Base-by-base conservation (phyloP, 2,329 filamentous ascomycete species). In the Gaeumannomyces sp. region DNA sequence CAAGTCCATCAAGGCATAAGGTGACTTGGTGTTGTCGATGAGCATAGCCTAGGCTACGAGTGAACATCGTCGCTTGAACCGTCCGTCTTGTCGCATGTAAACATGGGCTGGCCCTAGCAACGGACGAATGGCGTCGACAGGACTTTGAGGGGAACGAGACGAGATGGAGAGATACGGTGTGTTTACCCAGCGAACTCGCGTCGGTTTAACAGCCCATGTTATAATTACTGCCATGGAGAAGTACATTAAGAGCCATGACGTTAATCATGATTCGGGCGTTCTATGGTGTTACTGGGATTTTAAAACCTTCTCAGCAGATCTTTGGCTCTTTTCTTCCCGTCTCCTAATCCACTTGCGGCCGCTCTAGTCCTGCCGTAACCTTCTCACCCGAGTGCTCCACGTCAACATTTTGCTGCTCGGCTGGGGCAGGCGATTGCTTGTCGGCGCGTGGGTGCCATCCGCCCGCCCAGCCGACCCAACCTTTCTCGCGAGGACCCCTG, bases 391-490 rank as follows among this genome's bases (percentile, higher is more conserved):
- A 53, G 3, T n/a, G 5, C 22, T 50, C 45, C 45, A 53, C 45
- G 45, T n/a, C 45, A 19, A n/a, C 27, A 7, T 29, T n/a, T 53
- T 53, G 33, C 38, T 62, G n/a, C 5, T 62, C n/a, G 25, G 33
- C 19, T 5, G 19, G 16, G 5, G 38, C 6, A n/a, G 38, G 11
- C 16, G n/a, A 22, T 11, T 22, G 27, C n/a, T 53, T 53, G 35
- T 62, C 27, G 14, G 50, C 27, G 11, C 60, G 60, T 11, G 60
- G 60, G 38, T 22, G 14, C 79, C 79, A 80, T 0, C 78, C 78
- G 13, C 77, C 77, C 10, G 70, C 72, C 78, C 78, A 80, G 3
- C 78, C 78, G 7, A 79, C 27, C 79, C 78, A 79, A 1, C 76
- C 70, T 0, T 69, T 76, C 65, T 80, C 78, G 16, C 74, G 73